phyloP scores from a whole-genome alignment of 306 rosid genomes.

The Phaseolus lunatus region DNA sequence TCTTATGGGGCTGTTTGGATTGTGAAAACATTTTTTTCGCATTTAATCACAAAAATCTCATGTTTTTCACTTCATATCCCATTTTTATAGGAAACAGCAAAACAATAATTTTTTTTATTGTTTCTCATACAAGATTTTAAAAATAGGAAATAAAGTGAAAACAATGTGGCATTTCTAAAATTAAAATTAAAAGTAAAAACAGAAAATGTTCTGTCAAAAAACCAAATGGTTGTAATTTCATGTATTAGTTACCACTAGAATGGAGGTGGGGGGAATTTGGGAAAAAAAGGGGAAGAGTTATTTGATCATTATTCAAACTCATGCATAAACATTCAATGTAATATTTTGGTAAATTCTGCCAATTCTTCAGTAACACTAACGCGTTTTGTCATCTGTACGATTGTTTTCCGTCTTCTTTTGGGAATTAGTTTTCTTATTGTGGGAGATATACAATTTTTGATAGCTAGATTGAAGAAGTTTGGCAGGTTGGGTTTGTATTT shows the following conservation, averaged over 20 bases:
- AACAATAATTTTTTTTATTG: too few species aligned
- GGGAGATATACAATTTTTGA: neutral
- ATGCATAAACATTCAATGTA: conserved; percentile 5
- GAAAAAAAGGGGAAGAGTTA: neutral
- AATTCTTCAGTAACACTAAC: neutral
- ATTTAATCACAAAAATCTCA: too few species aligned
- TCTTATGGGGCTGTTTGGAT: neutral
- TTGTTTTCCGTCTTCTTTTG: neutral
- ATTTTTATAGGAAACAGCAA: too few species aligned
- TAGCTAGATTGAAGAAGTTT: neutral
- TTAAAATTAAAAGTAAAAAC: too few species aligned
- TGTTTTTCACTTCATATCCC: too few species aligned
- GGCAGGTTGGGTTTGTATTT: neutral
- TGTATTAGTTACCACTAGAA: too few species aligned
- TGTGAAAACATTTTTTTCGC: too few species aligned
- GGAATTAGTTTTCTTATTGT: neutral
- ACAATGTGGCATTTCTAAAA: too few species aligned
- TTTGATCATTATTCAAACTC: conserved; percentile 14
- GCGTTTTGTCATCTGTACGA: neutral
- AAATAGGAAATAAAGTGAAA: too few species aligned
- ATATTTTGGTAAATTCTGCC: conserved; percentile 14
- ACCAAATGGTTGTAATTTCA: too few species aligned
- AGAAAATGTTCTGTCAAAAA: too few species aligned
- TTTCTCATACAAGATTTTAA: too few species aligned
- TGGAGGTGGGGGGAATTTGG: neutral